A percentile compares a stretch with the other conserved stretches of the same genome.
These are phyloP conservation scores for Tolypocladium cylindrosporum DNA, from an alignment of 2,329 filamentous ascomycete species.

Conservation along the genomic window DNA sequence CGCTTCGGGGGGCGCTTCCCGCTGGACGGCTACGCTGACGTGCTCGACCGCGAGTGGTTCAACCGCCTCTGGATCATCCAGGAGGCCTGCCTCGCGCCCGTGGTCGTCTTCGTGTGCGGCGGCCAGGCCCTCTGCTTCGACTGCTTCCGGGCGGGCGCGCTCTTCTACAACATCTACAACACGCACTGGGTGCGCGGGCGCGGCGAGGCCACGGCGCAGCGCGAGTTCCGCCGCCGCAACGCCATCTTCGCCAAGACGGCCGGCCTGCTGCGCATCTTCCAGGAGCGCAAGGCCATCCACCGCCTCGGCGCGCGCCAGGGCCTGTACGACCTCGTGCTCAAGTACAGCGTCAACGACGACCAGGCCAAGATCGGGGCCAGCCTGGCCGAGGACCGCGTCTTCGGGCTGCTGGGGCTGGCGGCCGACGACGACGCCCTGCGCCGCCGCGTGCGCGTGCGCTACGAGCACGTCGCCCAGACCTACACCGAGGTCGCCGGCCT, in stretches of 20 bases:
- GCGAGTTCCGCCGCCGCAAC: constrained; percentile 8
- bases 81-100: constrained; percentile 17
- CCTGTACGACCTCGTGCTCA: constrained; percentile 16
- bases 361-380: constrained; percentile 14
- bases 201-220: constrained; percentile 1
- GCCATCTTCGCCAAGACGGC: constrained; percentile 11
- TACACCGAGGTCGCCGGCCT: constrained; percentile 13
- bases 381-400: constrained; percentile 19
- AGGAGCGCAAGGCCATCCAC: constrained; percentile 21
- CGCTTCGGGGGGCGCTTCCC: constrained; percentile 14
- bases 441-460: constrained; percentile 6
- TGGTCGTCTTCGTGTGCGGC: constrained; percentile 17
- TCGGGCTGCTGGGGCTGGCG: constrained; percentile 19
- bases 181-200: constrained; percentile 14
- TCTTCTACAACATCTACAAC: constrained; percentile 21
- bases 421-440: constrained; percentile 9
- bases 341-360: constrained; percentile 17
- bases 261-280: constrained; percentile 14
- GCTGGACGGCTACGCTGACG: constrained; percentile 13
- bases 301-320: constrained; percentile 2
- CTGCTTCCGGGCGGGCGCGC: constrained; percentile 11
- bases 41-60: constrained; percentile 19
- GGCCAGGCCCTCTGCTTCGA: constrained; percentile 13
- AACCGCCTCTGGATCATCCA: constrained; percentile 24
- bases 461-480: constrained; percentile 2